Conservation (phyloP, 345 rosid genomes). For the Eucalyptus dawsonii region DNA sequence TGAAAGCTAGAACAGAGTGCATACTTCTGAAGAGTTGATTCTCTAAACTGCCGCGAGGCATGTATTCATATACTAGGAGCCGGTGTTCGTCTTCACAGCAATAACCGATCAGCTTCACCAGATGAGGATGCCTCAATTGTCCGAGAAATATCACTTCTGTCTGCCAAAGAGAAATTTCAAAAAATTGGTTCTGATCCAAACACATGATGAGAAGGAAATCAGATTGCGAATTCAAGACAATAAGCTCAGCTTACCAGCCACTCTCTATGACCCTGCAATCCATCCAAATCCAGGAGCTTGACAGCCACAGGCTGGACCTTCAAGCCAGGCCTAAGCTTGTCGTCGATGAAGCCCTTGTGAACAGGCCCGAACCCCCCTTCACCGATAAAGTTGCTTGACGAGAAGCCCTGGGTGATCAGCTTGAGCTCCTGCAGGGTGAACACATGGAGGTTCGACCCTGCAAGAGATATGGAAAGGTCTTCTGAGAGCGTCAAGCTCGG, state of each 20-base stretch:
- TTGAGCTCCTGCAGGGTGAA: constrained; percentile 66
- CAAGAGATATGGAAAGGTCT: constrained; percentile 70
- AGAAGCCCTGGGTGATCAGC: constrained; percentile 65
- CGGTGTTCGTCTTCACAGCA: constrained; percentile 89
- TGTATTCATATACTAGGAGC: constrained; percentile 72
- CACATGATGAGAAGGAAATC: background rate
- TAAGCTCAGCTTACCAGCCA: constrained; percentile 61
- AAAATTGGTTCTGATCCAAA: background rate
- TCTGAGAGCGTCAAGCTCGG: constrained; percentile 48
- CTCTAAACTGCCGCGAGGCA: constrained; percentile 95
- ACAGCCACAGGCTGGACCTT: constrained; percentile 89
- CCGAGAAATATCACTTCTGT: constrained; percentile 82
- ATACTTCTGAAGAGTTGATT: constrained; percentile 81
- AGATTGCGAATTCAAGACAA: background rate
- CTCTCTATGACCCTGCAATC: constrained; percentile 82
- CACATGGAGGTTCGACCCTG: constrained; percentile 65
- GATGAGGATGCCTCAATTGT: constrained; percentile 65
- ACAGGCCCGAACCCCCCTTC: constrained; percentile 95
- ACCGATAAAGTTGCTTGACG: constrained; percentile 58
- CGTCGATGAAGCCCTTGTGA: constrained; percentile 82
- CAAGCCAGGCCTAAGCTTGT: constrained; percentile 71
- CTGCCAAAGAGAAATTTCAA: constrained; percentile 8
- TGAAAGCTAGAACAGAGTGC: background rate
- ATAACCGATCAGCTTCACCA: constrained; percentile 81
- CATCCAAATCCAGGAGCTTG: constrained; percentile 67